These are phyloP conservation scores for Flaveria brownii DNA, from an alignment of 129 eudicot species.

Conservation along the genomic window DNA sequence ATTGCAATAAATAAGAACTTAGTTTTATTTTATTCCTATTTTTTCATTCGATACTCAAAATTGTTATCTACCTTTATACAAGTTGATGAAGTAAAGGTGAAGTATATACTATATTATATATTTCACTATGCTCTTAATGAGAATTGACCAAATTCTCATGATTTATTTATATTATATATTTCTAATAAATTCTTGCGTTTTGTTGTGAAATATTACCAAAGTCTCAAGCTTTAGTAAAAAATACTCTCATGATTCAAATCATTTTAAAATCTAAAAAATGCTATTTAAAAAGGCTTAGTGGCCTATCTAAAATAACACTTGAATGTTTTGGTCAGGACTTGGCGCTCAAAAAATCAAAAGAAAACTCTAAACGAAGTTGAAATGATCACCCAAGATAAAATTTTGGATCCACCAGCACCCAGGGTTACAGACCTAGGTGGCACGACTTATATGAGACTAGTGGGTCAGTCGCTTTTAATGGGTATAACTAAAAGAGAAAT, in stretches of 20 bases:
- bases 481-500: not conserved
- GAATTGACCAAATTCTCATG: conserved; percentile 1
- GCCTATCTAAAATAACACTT: not conserved
- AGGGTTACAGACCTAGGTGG: not conserved
- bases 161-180: not conserved
- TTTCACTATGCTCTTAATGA: not conserved
- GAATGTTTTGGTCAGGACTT: not conserved
- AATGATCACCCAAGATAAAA: not conserved
- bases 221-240: not conserved
- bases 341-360: not conserved
- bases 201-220: not conserved
- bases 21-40: not conserved
- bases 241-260: not conserved
- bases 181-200: not conserved
- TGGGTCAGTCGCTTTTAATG: not conserved
- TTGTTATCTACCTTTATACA: not conserved
- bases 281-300: not conserved
- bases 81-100: not conserved
- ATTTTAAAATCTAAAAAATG: not conserved
- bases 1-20: not conserved
- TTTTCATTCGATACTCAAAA: not conserved
- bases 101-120: not conserved
- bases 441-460: not conserved
- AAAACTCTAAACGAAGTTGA: not conserved
- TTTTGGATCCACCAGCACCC: not conserved